Percentiles rank a stretch among this genome's conserved stretches.
Conservation (phyloP, 1,284 basidiomycete species). For the Veloporphyrellus conicus region DNA sequence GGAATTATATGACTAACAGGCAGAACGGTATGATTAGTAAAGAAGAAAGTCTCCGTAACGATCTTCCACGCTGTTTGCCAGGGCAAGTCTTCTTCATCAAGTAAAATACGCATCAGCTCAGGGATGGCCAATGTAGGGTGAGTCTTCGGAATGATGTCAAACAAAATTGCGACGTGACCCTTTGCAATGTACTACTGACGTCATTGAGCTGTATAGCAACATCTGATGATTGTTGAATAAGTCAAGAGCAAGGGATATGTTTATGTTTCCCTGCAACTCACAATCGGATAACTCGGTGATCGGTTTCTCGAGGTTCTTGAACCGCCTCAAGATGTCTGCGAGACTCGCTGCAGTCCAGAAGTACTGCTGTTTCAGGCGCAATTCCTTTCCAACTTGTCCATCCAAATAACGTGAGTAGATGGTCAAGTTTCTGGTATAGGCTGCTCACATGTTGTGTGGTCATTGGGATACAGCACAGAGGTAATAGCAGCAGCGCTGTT, state of each 20-base stretch:
- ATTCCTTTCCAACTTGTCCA: constrained; percentile 74
- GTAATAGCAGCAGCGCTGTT: constrained; percentile 90
- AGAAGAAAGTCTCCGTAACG: constrained; percentile 84
- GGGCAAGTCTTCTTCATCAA: constrained; percentile 83
- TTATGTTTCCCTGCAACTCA: constrained; percentile 33
- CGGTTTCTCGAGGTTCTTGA: constrained; percentile 74
- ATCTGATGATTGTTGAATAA: constrained; percentile 39
- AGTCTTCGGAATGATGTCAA: constrained; percentile 47
- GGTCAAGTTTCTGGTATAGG: not conserved
- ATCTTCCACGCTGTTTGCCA: constrained; percentile 86
- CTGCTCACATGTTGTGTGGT: constrained; percentile 62
- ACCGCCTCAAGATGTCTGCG: constrained; percentile 79
- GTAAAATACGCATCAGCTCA: constrained; percentile 86
- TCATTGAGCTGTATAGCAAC: constrained; percentile 90
- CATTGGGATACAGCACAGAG: constrained; percentile 82
- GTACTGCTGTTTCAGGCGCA: constrained; percentile 92
- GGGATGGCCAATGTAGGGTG: constrained; percentile 91
- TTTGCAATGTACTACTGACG: constrained; percentile 39
- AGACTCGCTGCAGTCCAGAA: constrained; percentile 87
- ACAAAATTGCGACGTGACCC: not conserved
- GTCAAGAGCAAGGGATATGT: not conserved
- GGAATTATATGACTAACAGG: constrained; percentile 44
- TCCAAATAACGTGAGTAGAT: constrained; percentile 3
- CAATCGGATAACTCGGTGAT: constrained; percentile 78
- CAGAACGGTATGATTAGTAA: constrained; percentile 87